Evolutionary conservation across 306 rosid species (phyloP).

Genomic region (Oxytropis ochrocephala): DNA sequence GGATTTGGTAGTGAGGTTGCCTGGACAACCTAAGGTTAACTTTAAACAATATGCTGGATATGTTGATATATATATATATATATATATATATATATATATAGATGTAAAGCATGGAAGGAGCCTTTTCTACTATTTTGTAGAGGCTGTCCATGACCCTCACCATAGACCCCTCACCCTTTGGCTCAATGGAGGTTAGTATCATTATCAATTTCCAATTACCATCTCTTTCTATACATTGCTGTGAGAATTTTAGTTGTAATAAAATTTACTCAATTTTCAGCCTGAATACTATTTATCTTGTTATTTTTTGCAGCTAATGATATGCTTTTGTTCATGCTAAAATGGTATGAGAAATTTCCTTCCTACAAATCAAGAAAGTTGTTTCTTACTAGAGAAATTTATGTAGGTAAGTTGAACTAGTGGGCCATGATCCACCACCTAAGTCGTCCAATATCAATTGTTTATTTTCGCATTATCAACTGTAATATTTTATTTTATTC

Average conservation of each 20-base stretch:
- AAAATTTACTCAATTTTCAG: neutral
- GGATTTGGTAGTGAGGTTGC: conserved; percentile 63
- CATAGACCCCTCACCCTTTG: conserved; percentile 72
- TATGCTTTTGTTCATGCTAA: conserved; percentile 56
- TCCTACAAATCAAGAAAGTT: conserved; percentile 51
- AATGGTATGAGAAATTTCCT: conserved; percentile 83
- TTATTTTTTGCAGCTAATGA: conserved; percentile 61
- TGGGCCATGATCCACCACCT: too few relatives aligned
- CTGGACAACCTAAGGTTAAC: conserved; percentile 73
- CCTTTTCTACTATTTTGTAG: conserved; percentile 81
- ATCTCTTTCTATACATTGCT: neutral
- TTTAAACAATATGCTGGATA: conserved; percentile 78
- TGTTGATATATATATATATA: too few relatives aligned
- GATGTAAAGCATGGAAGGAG: conserved; percentile 67
- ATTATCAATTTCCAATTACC: neutral
- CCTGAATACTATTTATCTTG: neutral
- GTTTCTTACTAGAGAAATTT: conserved; percentile 91
- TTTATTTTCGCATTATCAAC: too few relatives aligned
- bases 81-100: too few relatives aligned
- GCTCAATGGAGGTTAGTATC: conserved; percentile 82
- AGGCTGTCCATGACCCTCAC: conserved; percentile 47
- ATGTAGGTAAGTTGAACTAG: conserved; percentile 77
- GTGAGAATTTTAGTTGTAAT: too few relatives aligned
- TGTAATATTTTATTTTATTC: too few relatives aligned
- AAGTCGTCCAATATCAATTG: too few relatives aligned